These are phyloP conservation scores for Podaxis sp. DNA, from an alignment of 768 basidiomycete genomes.

Conservation along the genomic window DNA sequence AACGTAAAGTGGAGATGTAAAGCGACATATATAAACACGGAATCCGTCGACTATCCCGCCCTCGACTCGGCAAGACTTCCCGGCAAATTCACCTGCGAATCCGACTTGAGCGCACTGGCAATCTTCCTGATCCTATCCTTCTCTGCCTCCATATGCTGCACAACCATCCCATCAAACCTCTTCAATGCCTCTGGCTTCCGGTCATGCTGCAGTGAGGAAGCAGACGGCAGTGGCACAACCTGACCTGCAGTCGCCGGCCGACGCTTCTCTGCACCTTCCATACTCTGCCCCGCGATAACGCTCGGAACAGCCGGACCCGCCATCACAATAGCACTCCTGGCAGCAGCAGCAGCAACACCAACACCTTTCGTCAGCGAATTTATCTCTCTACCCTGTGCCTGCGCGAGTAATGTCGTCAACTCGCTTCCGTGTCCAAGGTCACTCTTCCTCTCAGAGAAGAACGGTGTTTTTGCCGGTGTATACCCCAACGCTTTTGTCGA, in stretches of 20 bases:
- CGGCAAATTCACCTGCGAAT: constrained; percentile 17
- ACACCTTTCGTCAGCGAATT: constrained; percentile 12
- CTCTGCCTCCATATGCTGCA: constrained; percentile 83
- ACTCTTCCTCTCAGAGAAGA: constrained; percentile 48
- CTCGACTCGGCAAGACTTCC: background rate
- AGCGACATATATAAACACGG: constrained; percentile 2
- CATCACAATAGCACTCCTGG: background rate
- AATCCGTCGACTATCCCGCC: background rate
- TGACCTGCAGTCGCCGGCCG: constrained; percentile 31
- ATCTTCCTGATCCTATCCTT: constrained; percentile 79
- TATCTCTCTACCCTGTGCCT: background rate
- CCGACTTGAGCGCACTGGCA: constrained; percentile 44
- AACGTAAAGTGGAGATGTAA: constrained; percentile 4
- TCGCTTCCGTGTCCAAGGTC: constrained; percentile 35
- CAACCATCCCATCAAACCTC: constrained; percentile 76
- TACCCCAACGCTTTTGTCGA: constrained; percentile 55
- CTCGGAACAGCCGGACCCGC: background rate
- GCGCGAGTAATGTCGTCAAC: constrained; percentile 23
- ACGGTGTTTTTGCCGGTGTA: constrained; percentile 40
- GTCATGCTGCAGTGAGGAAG: constrained; percentile 31
- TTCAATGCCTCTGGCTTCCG: constrained; percentile 55
- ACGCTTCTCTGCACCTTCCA: constrained; percentile 4
- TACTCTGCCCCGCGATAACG: constrained; percentile 11
- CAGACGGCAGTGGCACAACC: constrained; percentile 19
- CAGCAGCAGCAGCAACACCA: constrained; percentile 11